Conservation (phyloP, 306 rosid species). For the Malus orientalis region DNA sequence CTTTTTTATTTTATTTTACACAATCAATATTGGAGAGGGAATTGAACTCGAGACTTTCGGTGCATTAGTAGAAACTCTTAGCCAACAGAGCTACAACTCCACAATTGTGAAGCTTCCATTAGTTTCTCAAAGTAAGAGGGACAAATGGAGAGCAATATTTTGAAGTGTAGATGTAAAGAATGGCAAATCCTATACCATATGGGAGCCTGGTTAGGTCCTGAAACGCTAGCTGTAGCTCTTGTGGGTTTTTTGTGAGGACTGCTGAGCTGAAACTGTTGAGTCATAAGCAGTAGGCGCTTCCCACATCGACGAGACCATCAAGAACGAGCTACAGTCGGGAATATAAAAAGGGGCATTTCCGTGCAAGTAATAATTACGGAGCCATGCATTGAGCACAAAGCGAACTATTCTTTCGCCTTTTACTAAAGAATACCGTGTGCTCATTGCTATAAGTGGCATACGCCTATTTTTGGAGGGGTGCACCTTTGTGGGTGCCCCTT, state of each 20-base stretch:
- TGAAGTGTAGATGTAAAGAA: too few relatives aligned
- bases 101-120: not conserved
- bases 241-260: too few relatives aligned
- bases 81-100: too few relatives aligned
- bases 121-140: not conserved
- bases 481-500: not conserved
- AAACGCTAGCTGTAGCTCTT: too few relatives aligned
- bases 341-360: accelerated
- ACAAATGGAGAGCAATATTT: too few relatives aligned
- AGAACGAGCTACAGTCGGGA: not conserved
- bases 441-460: not conserved
- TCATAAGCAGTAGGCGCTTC: not conserved
- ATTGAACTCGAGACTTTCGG: too few relatives aligned
- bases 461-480: not conserved
- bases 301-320: not conserved
- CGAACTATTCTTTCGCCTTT: constrained; percentile 76
- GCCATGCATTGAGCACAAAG: constrained; percentile 35
- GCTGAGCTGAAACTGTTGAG: too few relatives aligned
- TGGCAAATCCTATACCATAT: too few relatives aligned
- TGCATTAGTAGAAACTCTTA: too few relatives aligned
- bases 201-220: too few relatives aligned
- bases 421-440: constrained; percentile 64
- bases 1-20: too few relatives aligned
- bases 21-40: too few relatives aligned
- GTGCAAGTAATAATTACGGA: accelerated